Evolutionary conservation across 495 filamentous ascomycete genomes (phyloP).

Genomic region (Hypoxylon crocopeplum): DNA sequence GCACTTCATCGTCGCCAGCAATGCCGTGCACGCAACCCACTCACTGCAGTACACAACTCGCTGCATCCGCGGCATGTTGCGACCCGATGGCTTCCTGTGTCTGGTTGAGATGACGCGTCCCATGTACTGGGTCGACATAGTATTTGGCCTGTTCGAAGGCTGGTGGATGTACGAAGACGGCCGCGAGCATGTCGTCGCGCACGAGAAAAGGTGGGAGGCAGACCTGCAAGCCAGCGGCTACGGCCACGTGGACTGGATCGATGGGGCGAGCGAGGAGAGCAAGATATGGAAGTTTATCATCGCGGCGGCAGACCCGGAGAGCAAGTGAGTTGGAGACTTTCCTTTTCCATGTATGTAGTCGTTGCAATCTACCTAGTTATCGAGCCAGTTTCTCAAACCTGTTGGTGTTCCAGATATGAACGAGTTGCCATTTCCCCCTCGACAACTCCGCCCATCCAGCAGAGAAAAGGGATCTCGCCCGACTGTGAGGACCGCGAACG

Average conservation of each 20-base stretch:
- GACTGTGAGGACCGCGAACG: conserved; percentile 5
- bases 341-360: not conserved
- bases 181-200: conserved; percentile 51
- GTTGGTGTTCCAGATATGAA: not conserved
- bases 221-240: conserved; percentile 52
- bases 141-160: conserved; percentile 47
- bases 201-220: conserved; percentile 45
- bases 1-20: conserved; percentile 53
- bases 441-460: not conserved
- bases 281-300: conserved; percentile 52
- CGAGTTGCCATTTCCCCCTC: not conserved
- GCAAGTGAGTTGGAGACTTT: conserved; percentile 5
- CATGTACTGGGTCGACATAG: conserved; percentile 48
- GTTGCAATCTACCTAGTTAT: not conserved
- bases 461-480: not conserved
- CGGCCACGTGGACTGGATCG: conserved; percentile 57
- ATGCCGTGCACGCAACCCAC: conserved; percentile 58
- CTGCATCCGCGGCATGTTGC: conserved; percentile 45
- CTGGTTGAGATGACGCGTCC: conserved; percentile 52
- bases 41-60: conserved; percentile 39
- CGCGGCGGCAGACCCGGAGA: conserved; percentile 46
- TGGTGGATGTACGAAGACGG: conserved; percentile 51
- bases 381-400: not conserved
- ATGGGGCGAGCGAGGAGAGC: conserved; percentile 50
- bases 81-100: conserved; percentile 48